phyloP scores from a whole-genome alignment of 345 rosid genomes.

The Toxicodendron radicans region DNA sequence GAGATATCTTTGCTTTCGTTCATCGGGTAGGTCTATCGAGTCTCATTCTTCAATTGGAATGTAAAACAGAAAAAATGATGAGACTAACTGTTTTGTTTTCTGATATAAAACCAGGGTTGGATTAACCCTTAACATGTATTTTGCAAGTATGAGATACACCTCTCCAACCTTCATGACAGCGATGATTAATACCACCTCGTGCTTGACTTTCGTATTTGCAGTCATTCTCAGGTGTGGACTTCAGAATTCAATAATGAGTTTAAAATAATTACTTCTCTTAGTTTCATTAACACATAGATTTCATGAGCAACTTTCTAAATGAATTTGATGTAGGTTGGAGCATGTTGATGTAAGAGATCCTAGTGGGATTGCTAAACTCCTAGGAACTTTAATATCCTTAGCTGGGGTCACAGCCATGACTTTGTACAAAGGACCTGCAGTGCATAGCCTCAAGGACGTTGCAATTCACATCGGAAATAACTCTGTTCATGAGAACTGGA shows the following conservation, averaged over 20 bases:
- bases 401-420: conserved; percentile 22
- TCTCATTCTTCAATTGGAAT: background rate
- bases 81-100: background rate
- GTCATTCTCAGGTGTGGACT: conserved; percentile 23
- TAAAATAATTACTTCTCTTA: background rate
- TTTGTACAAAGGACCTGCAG: conserved; percentile 28
- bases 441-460: conserved; percentile 23
- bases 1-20: conserved; percentile 35
- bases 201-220: conserved; percentile 28
- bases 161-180: conserved; percentile 33
- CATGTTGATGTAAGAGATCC: conserved; percentile 5
- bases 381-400: conserved; percentile 18
- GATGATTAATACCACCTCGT: conserved; percentile 24
- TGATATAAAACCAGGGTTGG: conserved; percentile 29
- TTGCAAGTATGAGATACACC: conserved; percentile 33
- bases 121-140: conserved; percentile 32
- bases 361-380: conserved; percentile 11
- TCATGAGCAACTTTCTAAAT: background rate
- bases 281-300: background rate
- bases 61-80: background rate
- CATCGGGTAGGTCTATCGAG: conserved; percentile 21
- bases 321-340: conserved; percentile 4
- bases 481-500: conserved; percentile 20
- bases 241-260: background rate
- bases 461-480: conserved; percentile 22